Percentiles rank a stretch among this genome's conserved stretches.
phyloP scores from a whole-genome alignment of 768 basidiomycete genomes.

The Termitomyces sp. region DNA sequence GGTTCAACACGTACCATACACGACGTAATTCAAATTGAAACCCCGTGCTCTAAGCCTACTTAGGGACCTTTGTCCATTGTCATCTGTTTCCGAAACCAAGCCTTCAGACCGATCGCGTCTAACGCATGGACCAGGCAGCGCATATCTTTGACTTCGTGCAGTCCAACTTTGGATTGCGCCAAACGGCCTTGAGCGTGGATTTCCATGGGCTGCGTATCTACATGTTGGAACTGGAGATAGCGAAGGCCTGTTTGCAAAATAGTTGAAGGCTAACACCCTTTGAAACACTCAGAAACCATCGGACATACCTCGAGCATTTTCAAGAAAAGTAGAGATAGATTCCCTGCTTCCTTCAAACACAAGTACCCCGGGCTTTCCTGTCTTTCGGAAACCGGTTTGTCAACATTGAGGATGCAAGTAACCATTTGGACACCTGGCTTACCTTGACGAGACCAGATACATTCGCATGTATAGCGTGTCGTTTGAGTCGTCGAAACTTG shows the following conservation, averaged over 20 bases:
- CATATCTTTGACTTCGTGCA: slow-evolving; percentile 38
- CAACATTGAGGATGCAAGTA: too few species aligned
- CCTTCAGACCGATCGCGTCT: slow-evolving; percentile 32
- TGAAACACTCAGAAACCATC: not conserved
- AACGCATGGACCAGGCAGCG: slow-evolving; percentile 30
- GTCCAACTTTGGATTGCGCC: slow-evolving; percentile 27
- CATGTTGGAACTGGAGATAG: slow-evolving; percentile 44
- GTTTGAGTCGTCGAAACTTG: slow-evolving; percentile 42
- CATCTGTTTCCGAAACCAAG: slow-evolving; percentile 38
- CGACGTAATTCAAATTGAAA: not conserved
- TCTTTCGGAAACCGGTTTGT: slow-evolving; percentile 21
- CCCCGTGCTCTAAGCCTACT: not conserved
- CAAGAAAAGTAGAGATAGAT: slow-evolving; percentile 35
- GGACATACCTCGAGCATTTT: slow-evolving; percentile 34
- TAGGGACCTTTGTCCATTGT: slow-evolving; percentile 30
- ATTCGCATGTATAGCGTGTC: slow-evolving; percentile 32
- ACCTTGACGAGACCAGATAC: slow-evolving; percentile 45
- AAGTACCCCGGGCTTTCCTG: slow-evolving; percentile 42
- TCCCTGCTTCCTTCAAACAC: slow-evolving; percentile 38
- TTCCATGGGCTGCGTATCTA: slow-evolving; percentile 32
- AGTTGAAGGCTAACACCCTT: not conserved
- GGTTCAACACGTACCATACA: not conserved
- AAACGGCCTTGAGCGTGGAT: slow-evolving; percentile 17
- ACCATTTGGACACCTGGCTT: not conserved
- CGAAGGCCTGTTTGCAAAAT: slow-evolving; percentile 29